Percentiles rank a stretch among this genome's conserved stretches.
Conservation (phyloP, 2,329 filamentous ascomycete genomes). For the Plectosphaerella plurivora region DNA sequence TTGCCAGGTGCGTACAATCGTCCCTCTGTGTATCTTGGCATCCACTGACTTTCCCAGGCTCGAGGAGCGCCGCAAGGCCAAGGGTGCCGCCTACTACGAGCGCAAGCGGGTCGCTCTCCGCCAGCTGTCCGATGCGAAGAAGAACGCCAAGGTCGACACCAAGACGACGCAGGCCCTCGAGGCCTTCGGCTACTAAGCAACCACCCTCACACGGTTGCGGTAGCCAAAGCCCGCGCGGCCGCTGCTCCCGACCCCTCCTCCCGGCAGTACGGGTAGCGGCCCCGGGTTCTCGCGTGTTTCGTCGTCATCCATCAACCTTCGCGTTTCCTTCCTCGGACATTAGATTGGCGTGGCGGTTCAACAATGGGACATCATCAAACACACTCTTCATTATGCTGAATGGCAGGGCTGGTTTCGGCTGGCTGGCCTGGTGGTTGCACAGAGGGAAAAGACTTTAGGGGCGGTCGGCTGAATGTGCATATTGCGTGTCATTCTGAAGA, state of each 20-base stretch:
- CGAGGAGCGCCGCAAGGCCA: conserved; percentile 99
- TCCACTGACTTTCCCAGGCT: conserved; percentile 55
- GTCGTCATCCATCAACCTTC: conserved; percentile 29
- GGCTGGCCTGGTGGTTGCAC: conserved; percentile 15
- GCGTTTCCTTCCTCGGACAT: conserved; percentile 35
- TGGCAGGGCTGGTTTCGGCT: conserved; percentile 33
- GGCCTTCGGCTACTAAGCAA: conserved; percentile 78
- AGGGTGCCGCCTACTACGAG: conserved; percentile 98
- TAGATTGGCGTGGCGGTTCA: conserved; percentile 52
- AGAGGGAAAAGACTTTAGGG: neutral
- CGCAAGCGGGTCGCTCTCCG: conserved; percentile 96
- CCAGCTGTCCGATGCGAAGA: conserved; percentile 89
- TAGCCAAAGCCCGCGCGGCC: neutral
- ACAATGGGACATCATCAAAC: conserved; percentile 29
- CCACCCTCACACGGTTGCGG: conserved; percentile 10
- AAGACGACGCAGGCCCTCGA: conserved; percentile 87
- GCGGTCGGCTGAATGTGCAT: neutral
- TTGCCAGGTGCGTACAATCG: conserved; percentile 73
- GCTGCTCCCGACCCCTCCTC: neutral
- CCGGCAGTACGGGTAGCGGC: neutral
- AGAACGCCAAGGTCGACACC: conserved; percentile 79
- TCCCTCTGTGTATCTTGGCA: neutral
- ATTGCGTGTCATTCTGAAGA: neutral
- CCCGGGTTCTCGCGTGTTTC: conserved; percentile 14
- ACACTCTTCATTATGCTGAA: conserved; percentile 41